Conservation (phyloP, 768 basidiomycete species). For the Mycena filopes region DNA sequence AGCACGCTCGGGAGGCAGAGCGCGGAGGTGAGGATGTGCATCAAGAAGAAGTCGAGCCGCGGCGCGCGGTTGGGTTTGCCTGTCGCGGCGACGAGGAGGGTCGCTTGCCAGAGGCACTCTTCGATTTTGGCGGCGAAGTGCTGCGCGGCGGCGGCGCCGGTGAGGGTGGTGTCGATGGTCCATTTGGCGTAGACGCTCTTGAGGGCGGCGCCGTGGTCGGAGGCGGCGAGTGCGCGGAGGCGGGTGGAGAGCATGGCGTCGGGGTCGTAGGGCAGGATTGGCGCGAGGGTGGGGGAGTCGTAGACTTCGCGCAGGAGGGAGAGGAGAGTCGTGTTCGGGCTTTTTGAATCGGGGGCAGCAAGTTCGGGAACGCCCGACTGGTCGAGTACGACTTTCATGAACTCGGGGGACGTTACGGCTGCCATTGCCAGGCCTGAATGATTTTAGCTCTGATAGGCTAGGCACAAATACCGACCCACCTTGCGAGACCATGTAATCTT, state of each 20-base stretch:
- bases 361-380: conserved; percentile 13
- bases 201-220: conserved; percentile 47
- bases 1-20: conserved; percentile 52
- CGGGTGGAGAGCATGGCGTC: conserved; percentile 41
- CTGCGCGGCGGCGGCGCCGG: conserved; percentile 20
- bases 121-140: conserved; percentile 47
- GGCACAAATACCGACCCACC: conserved; percentile 9
- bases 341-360: conserved; percentile 7
- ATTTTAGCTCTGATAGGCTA: too few species aligned
- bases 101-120: conserved; percentile 51
- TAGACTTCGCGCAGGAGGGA: conserved; percentile 63
- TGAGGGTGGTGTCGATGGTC: conserved; percentile 40
- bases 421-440: conserved; percentile 26
- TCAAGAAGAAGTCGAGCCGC: conserved; percentile 54
- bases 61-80: conserved; percentile 48
- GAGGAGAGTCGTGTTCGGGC: conserved; percentile 57
- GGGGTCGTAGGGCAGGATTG: conserved; percentile 64
- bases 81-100: conserved; percentile 49
- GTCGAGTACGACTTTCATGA: conserved; percentile 1
- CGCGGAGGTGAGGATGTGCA: conserved; percentile 54
- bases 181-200: conserved; percentile 47
- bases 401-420: not conserved
- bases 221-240: conserved; percentile 36
- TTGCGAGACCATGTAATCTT: conserved; percentile 25
- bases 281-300: conserved; percentile 58